phyloP scores from a whole-genome alignment of 2,329 filamentous ascomycete genomes.

The Stemphylium vesicarium region DNA sequence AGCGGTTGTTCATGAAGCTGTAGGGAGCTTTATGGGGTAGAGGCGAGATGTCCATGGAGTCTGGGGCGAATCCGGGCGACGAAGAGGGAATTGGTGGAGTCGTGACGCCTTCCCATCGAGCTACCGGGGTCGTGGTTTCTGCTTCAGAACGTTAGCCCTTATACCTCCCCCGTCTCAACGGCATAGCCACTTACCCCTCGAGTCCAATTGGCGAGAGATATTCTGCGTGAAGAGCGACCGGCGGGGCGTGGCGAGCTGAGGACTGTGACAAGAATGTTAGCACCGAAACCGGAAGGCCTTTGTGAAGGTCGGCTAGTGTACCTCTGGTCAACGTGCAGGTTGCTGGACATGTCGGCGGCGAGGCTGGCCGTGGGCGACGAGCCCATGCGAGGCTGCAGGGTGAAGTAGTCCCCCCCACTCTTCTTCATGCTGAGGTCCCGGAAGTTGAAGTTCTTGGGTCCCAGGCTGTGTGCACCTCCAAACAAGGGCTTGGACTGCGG shows the following conservation, averaged over 20 bases:
- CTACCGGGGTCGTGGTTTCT: conserved; percentile 55
- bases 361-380: conserved; percentile 91
- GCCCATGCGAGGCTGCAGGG: conserved; percentile 74
- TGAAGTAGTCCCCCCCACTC: conserved; percentile 79
- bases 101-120: conserved; percentile 70
- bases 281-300: conserved; percentile 21
- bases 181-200: conserved; percentile 62
- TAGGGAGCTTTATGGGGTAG: conserved; percentile 81
- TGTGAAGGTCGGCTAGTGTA: conserved; percentile 53
- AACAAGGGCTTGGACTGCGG: conserved; percentile 61
- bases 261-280: conserved; percentile 64
- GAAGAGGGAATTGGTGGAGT: conserved; percentile 86
- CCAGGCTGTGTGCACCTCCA: conserved; percentile 60
- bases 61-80: conserved; percentile 73
- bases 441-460: conserved; percentile 75
- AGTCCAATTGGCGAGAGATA: conserved; percentile 65
- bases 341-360: conserved; percentile 93
- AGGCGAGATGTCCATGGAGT: conserved; percentile 93
- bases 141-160: conserved; percentile 38
- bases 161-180: conserved; percentile 16
- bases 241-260: conserved; percentile 80
- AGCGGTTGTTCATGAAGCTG: conserved; percentile 64
- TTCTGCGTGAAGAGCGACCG: conserved; percentile 82
- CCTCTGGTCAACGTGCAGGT: conserved; percentile 96
- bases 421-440: conserved; percentile 75